These are phyloP conservation scores for Calocera viscosa DNA, from an alignment of 768 basidiomycete genomes.

Conservation along the genomic window DNA sequence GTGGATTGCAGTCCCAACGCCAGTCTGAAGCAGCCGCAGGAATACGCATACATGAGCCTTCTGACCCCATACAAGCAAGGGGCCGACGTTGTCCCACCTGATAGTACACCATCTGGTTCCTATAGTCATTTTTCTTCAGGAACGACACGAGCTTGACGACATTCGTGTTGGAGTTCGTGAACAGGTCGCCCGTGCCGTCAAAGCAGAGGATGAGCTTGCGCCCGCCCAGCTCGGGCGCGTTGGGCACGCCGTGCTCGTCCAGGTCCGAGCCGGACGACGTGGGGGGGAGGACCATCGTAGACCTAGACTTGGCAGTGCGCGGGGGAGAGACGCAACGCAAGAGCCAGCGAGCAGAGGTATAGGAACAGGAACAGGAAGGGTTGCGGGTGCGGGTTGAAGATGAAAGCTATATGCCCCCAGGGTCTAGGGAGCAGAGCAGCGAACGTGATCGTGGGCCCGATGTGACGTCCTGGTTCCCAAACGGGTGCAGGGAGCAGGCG, in stretches of 20 bases:
- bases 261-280: not conserved
- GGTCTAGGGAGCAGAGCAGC: no score
- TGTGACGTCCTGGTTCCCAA: no score
- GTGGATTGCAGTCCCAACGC: slow-evolving; percentile 11
- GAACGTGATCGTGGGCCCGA: no score
- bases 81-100: slow-evolving; percentile 10
- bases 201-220: slow-evolving; percentile 18
- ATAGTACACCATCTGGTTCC: slow-evolving; percentile 22
- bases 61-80: not conserved
- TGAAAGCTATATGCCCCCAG: no score
- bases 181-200: slow-evolving; percentile 16
- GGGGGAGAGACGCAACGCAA: no score
- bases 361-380: no score
- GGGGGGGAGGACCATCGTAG: not conserved
- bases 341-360: no score
- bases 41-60: not conserved
- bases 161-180: slow-evolving; percentile 17
- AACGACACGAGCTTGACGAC: slow-evolving; percentile 25
- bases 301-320: no score
- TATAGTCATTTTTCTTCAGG: slow-evolving; percentile 24
- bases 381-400: no score
- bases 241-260: not conserved
- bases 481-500: no score
- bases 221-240: not conserved
- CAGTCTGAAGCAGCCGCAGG: slow-evolving; percentile 6